Conservation (phyloP, 2,329 filamentous ascomycete species). For the Juglanconis sp. region DNA sequence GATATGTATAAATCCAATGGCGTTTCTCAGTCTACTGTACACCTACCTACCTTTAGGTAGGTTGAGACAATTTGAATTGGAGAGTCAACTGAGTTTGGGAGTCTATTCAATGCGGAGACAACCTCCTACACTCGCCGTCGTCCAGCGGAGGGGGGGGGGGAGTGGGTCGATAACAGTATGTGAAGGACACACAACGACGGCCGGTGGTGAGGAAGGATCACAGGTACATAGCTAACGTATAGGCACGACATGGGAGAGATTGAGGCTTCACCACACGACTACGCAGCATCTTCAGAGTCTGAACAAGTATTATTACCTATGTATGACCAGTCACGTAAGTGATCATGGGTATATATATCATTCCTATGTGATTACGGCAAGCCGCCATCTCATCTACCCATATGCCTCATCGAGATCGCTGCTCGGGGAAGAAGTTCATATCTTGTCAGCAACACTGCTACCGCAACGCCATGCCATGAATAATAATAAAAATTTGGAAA, state of each 20-base stretch:
- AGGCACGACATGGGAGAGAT: no score
- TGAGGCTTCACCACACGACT: no score
- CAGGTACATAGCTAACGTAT: no score
- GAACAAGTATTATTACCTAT: neutral
- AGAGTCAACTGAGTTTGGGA: no score
- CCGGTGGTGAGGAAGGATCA: no score
- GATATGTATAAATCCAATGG: neutral
- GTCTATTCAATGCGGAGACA: no score
- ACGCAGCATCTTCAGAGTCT: no score
- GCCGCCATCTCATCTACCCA: neutral
- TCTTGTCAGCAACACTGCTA: neutral
- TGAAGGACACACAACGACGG: no score
- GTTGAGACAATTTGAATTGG: neutral
- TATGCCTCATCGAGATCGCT: neutral
- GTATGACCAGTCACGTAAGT: neutral
- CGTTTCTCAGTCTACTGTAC: neutral
- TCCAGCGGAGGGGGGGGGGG: no score
- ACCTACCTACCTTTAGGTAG: neutral
- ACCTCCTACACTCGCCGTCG: no score
- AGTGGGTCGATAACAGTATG: no score
- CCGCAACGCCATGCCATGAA: neutral
- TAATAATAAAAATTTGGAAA: neutral
- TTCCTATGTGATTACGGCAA: neutral
- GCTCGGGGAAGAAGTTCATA: neutral
- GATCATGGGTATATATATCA: neutral